A percentile compares a stretch with the other conserved stretches of the same genome.
Evolutionary conservation across 2,329 filamentous ascomycete genomes (phyloP).

Genomic region (Cryphonectria parasitica): DNA sequence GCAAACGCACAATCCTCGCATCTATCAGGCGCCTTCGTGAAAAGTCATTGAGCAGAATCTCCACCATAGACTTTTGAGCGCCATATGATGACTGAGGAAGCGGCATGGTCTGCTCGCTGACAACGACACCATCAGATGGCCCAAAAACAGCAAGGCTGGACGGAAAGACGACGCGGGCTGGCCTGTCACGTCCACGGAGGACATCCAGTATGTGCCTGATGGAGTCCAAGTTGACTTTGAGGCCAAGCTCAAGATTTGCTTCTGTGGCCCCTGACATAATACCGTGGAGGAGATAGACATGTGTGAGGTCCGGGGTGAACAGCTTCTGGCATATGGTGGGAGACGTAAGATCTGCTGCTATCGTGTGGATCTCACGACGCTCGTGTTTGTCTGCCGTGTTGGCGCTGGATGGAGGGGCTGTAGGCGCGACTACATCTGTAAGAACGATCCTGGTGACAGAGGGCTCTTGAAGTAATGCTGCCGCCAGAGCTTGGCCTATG

Average conservation of each 20-base stretch:
- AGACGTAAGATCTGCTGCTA: background rate
- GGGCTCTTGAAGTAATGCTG: conserved; percentile 52
- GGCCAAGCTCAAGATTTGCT: conserved; percentile 48
- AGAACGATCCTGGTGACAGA: conserved; percentile 23
- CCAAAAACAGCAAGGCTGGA: background rate
- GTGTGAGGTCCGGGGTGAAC: conserved; percentile 56
- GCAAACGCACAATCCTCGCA: background rate
- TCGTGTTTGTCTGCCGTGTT: background rate
- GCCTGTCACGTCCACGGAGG: background rate
- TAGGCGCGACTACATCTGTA: background rate
- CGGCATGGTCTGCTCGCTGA: conserved; percentile 46
- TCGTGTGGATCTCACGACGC: background rate
- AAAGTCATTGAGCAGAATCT: conserved; percentile 39
- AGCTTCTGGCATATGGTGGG: background rate
- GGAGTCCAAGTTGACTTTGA: background rate
- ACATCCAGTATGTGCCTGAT: background rate
- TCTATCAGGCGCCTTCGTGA: background rate
- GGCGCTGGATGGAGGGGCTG: background rate
- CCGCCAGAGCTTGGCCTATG: conserved; percentile 64
- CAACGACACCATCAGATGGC: conserved; percentile 48
- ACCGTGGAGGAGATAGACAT: conserved; percentile 65
- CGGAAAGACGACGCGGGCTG: background rate
- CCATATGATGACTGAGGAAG: conserved; percentile 63
- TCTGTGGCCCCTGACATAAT: conserved; percentile 67
- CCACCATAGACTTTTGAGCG: conserved; percentile 62